phyloP scores from a whole-genome alignment of 1,284 basidiomycete species.

The Tilletia walkeri region DNA sequence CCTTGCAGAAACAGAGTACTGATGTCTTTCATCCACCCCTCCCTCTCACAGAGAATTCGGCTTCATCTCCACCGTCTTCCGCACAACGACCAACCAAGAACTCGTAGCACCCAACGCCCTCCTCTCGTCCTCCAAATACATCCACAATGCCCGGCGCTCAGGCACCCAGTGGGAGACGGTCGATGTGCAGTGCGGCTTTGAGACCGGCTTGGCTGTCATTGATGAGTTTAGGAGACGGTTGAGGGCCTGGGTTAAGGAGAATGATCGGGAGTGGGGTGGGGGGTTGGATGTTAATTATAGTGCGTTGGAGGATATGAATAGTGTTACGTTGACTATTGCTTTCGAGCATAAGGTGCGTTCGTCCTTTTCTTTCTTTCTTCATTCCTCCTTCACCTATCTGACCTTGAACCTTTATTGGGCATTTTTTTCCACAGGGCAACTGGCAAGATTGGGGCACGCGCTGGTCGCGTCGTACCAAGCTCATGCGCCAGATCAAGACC shows the following conservation, averaged over 20 bases:
- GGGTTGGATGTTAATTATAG: conserved; percentile 54
- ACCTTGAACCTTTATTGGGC: no score
- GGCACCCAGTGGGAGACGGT: conserved; percentile 72
- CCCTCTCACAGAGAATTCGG: conserved; percentile 61
- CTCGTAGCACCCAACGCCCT: conserved; percentile 76
- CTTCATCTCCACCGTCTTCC: conserved; percentile 75
- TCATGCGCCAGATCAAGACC: conserved; percentile 48
- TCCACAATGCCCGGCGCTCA: conserved; percentile 61
- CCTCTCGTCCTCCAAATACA: conserved; percentile 70
- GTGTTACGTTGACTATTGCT: conserved; percentile 59
- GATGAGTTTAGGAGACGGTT: conserved; percentile 68
- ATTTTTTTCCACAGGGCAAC: conserved; percentile 64
- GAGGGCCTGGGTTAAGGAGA: conserved; percentile 65
- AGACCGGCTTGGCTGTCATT: conserved; percentile 58
- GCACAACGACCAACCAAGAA: conserved; percentile 72
- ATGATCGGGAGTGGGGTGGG: conserved; percentile 63
- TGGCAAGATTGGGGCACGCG: conserved; percentile 84
- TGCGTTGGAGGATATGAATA: conserved; percentile 49
- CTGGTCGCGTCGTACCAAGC: conserved; percentile 56
- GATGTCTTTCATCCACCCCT: background rate
- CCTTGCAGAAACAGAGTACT: background rate
- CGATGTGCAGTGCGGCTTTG: conserved; percentile 52
- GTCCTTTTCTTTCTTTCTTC: background rate
- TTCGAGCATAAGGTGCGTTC: conserved; percentile 66
- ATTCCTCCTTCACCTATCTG: background rate